A percentile compares a stretch with the other conserved stretches of the same genome.
These are phyloP conservation scores for Liquidambar formosana DNA, from an alignment of 164 flowering plant species.

Conservation along the genomic window DNA sequence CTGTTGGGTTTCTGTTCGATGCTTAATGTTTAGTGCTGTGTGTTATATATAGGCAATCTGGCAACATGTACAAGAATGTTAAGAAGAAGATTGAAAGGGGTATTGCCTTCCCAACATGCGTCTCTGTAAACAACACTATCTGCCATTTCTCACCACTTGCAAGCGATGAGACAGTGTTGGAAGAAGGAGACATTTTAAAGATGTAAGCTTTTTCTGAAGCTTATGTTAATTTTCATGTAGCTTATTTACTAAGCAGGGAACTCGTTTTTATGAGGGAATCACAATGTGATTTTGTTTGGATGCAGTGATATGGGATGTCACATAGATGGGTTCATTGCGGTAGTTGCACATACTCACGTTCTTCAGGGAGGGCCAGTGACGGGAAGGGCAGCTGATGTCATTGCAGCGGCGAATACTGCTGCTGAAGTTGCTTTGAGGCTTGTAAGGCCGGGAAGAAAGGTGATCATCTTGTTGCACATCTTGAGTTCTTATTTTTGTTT, in stretches of 20 bases:
- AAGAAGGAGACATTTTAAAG: slow-evolving; percentile 80
- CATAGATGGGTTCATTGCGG: slow-evolving; percentile 92
- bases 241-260: neutral
- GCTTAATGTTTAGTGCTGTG: neutral
- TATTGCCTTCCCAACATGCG: slow-evolving; percentile 89
- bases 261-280: neutral
- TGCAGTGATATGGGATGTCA: slow-evolving; percentile 95
- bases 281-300: slow-evolving; percentile 6
- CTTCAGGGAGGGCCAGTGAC: slow-evolving; percentile 81
- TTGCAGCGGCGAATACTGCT: slow-evolving; percentile 93
- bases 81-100: slow-evolving; percentile 97
- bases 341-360: slow-evolving; percentile 88
- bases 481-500: neutral
- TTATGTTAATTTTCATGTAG: neutral
- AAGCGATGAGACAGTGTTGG: slow-evolving; percentile 73
- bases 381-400: slow-evolving; percentile 90
- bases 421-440: slow-evolving; percentile 95
- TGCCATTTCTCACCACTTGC: slow-evolving; percentile 95
- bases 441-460: slow-evolving; percentile 91
- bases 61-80: slow-evolving; percentile 84
- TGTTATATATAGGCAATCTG: slow-evolving; percentile 63
- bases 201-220: slow-evolving; percentile 50
- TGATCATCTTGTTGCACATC: slow-evolving; percentile 17
- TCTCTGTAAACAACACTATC: slow-evolving; percentile 85
- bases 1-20: too few species aligned